These are phyloP conservation scores for Penicillium glabrum DNA, from an alignment of 2,329 filamentous ascomycete species.

Conservation along the genomic window DNA sequence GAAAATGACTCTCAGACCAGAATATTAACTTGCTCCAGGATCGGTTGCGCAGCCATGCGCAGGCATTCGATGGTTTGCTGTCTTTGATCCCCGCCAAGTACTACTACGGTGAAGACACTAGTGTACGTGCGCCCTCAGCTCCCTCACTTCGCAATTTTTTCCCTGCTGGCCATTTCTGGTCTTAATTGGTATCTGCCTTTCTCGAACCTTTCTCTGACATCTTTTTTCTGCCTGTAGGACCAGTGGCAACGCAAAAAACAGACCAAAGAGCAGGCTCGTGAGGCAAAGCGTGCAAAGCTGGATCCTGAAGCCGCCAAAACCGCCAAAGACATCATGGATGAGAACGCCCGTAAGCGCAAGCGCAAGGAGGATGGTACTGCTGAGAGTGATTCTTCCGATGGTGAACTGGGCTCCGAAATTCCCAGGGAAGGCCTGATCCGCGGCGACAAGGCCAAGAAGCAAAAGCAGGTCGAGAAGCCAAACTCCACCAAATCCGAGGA, in stretches of 20 bases:
- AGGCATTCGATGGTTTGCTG: slow-evolving; percentile 82
- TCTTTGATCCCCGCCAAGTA: slow-evolving; percentile 87
- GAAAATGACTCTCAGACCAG: slow-evolving; percentile 7
- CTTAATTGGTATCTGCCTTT: slow-evolving; percentile 5
- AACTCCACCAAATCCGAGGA: slow-evolving; percentile 31
- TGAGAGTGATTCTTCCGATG: slow-evolving; percentile 48
- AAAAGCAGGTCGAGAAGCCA: slow-evolving; percentile 49
- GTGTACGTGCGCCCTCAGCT: slow-evolving; percentile 57
- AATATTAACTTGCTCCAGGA: slow-evolving; percentile 37
- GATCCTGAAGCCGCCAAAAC: slow-evolving; percentile 89
- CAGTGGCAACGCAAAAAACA: slow-evolving; percentile 97
- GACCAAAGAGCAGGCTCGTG: slow-evolving; percentile 81
- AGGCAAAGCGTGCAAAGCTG: slow-evolving; percentile 82
- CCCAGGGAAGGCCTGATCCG: slow-evolving; percentile 65
- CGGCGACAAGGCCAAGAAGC: slow-evolving; percentile 50
- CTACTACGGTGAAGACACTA: slow-evolving; percentile 84
- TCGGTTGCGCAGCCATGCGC: slow-evolving; percentile 55
- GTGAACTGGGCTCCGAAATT: slow-evolving; percentile 44
- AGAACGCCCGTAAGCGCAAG: slow-evolving; percentile 78
- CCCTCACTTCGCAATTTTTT: slow-evolving; percentile 8
- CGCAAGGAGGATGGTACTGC: slow-evolving; percentile 59
- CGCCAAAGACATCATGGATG: slow-evolving; percentile 90
- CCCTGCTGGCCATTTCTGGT: slow-evolving; percentile 8
- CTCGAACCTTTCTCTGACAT: slow-evolving; percentile 12
- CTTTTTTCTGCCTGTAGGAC: slow-evolving; percentile 56